These are phyloP conservation scores for Periconia digitata DNA, from an alignment of 2,329 filamentous ascomycete genomes.

Conservation along the genomic window DNA sequence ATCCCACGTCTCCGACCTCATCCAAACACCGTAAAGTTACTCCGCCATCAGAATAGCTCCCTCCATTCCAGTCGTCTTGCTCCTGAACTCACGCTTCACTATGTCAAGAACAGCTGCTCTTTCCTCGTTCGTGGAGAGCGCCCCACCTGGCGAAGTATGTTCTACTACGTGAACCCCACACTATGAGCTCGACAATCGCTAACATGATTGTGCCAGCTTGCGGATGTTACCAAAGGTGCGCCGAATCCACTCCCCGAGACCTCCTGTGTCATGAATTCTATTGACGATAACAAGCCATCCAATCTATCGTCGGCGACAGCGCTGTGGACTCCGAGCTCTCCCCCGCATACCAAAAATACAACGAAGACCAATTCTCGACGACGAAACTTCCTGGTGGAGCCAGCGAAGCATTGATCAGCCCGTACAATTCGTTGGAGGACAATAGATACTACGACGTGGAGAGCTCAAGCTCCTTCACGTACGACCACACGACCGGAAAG, in stretches of 20 bases:
- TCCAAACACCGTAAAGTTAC: background rate
- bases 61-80: background rate
- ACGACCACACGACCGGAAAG: conserved; percentile 85
- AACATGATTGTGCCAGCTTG: conserved; percentile 60
- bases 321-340: conserved; percentile 70
- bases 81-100: conserved; percentile 6
- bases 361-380: conserved; percentile 88
- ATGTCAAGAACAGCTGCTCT: conserved; percentile 45
- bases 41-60: background rate
- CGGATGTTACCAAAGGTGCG: conserved; percentile 84
- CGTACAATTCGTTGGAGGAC: conserved; percentile 78
- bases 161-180: conserved; percentile 10
- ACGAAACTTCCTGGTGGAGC: conserved; percentile 87
- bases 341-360: conserved; percentile 90
- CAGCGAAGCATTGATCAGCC: conserved; percentile 78
- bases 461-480: conserved; percentile 82
- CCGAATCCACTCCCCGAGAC: background rate
- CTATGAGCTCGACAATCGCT: conserved; percentile 23
- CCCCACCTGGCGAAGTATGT: conserved; percentile 91
- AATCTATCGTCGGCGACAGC: conserved; percentile 73
- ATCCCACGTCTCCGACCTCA: conserved; percentile 7
- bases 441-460: conserved; percentile 89
- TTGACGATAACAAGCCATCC: conserved; percentile 70
- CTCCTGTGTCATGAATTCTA: background rate
- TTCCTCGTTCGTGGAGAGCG: conserved; percentile 85